phyloP scores from a whole-genome alignment of 139 green algal genomes.

The Medakamo hakoo region DNA sequence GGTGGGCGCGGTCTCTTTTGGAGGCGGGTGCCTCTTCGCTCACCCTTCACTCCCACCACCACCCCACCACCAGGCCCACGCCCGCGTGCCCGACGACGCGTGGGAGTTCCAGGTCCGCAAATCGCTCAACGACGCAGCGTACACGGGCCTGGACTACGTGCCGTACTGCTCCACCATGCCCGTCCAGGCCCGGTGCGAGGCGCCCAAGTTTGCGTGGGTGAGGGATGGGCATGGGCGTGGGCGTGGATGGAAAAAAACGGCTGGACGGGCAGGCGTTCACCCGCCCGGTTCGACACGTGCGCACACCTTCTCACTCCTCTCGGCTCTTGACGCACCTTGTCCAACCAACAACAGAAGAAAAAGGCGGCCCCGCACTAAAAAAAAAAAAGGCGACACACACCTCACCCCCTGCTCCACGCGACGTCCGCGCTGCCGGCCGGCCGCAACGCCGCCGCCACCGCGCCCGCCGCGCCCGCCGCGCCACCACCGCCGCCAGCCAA shows the following conservation, averaged over 20 bases:
- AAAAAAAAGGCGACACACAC: too few relatives aligned
- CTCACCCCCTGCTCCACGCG: too few relatives aligned
- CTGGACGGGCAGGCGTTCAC: too few relatives aligned
- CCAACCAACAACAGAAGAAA: too few relatives aligned
- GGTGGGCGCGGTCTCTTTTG: background rate
- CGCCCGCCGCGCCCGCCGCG: too few relatives aligned
- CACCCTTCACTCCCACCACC: background rate
- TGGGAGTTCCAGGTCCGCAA: slow-evolving; percentile 61
- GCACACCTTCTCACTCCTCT: too few relatives aligned
- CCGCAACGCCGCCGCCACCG: too few relatives aligned
- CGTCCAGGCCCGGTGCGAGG: slow-evolving; percentile 23
- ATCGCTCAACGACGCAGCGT: slow-evolving; percentile 46
- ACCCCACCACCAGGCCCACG: slow-evolving; percentile 20
- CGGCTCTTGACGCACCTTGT: too few relatives aligned
- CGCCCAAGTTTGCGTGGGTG: slow-evolving; percentile 46
- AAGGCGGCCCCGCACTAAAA: too few relatives aligned
- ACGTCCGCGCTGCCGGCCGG: too few relatives aligned
- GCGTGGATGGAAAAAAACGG: background rate
- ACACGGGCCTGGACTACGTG: slow-evolving; percentile 42
- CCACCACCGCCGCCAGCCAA: too few relatives aligned
- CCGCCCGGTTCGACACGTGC: too few relatives aligned
- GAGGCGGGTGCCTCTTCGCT: background rate
- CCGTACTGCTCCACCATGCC: slow-evolving; percentile 57
- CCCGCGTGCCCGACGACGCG: slow-evolving; percentile 34
- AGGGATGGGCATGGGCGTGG: slow-evolving; percentile 4